Base-by-base conservation (phyloP, 768 basidiomycete species). In the Boletus insuetus region DNA sequence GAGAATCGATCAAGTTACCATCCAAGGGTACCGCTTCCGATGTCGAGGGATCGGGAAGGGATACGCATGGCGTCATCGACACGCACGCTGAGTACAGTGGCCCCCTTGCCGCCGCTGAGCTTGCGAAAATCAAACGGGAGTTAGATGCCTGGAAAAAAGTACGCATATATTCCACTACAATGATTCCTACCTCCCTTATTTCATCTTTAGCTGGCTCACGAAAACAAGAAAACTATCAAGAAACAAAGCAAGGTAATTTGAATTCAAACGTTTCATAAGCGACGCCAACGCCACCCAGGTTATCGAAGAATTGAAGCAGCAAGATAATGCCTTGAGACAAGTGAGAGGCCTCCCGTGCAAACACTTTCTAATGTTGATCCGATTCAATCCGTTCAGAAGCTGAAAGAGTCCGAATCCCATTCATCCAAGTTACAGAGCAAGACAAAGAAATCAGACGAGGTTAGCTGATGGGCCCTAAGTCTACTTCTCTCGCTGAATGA, bases 401-500 rank as follows among this genome's bases (percentile, higher is more conserved):
- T 77, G 50, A 74, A 78, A 58, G 80, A 80, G 12, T 74, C 76
- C 38, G 78, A 80, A 53, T 67, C 68, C 4, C 75, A 80, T 51
- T 34, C 83, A 19, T 65, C 72, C n/a, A 72, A 69, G 24, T 52
- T 81, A 19, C 80, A 79, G 61, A 64, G 60, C 38, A 84, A 81
- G 59, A 66, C 70, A 9, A 78, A 72, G 54, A 80, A 83, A 56
- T 71, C 75, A 6, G 83, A 87, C 53, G 86, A 87, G 68, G 87
- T 87, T 58, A 34, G 74, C 59, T 14, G 29, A 34, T 3, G 19
- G 14, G 2, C 17, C 12, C 39, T 38, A 22, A 45, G 26, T 20
- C 14, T 34, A 39, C 35, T 42, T 10, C n/a, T 7, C 19, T 31
- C 29, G 1, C 10, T 52, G 19, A 49, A 34, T 51, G 9, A 38